Conservation (phyloP, 148 eudicot species). For the Vaccinium macrocarpon region DNA sequence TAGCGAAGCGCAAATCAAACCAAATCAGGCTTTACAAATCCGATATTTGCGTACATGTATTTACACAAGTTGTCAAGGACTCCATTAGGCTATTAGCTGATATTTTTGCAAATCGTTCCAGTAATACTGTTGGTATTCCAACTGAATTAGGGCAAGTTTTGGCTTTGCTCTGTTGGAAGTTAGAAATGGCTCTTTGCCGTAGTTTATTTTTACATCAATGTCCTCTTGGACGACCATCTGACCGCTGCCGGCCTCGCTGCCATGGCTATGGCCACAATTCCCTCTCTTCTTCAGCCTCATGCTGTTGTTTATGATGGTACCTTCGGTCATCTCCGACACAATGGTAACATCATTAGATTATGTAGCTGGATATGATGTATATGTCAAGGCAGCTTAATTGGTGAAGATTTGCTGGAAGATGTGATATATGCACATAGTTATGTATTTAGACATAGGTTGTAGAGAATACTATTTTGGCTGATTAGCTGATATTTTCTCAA, state of each 20-base stretch:
- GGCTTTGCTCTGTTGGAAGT: too few relatives aligned
- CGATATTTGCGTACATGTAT: too few relatives aligned
- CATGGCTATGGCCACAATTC: slow-evolving; percentile 17
- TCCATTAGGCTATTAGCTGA: too few relatives aligned
- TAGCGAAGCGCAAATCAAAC: too few relatives aligned
- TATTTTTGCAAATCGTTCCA: too few relatives aligned
- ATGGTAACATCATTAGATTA: slow-evolving; percentile 30
- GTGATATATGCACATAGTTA: background rate
- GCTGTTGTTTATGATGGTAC: slow-evolving; percentile 89
- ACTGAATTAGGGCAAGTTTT: too few relatives aligned
- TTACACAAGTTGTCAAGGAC: too few relatives aligned
- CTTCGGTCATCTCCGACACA: slow-evolving; percentile 78
- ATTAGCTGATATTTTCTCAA: background rate
- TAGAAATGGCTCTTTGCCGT: too few relatives aligned
- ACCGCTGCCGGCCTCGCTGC: background rate
- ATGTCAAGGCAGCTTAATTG: too few relatives aligned
- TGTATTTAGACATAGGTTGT: background rate
- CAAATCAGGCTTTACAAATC: too few relatives aligned
- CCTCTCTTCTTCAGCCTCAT: slow-evolving; percentile 60
- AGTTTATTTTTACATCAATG: background rate
- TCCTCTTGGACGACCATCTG: slow-evolving; percentile 4
- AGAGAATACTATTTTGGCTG: background rate
- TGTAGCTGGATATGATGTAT: background rate
- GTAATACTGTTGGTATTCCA: too few relatives aligned
- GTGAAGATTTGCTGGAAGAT: background rate